These are phyloP conservation scores for Starmerella vitae DNA, from an alignment of 805 yeast genomes.

Conservation along the genomic window DNA sequence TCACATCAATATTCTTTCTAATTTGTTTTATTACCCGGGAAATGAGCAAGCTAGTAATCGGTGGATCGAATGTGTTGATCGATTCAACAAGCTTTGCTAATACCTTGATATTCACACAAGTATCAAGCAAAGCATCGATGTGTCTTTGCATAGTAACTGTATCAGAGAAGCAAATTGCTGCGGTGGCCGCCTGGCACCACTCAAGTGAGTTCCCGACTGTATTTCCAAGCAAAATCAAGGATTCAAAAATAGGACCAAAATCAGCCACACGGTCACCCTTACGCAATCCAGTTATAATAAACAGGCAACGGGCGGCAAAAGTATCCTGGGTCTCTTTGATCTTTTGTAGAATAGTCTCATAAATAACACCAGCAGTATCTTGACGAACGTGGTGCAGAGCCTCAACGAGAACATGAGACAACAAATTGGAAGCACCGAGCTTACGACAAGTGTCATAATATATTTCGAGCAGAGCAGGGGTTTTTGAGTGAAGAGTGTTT, in stretches of 20 bases:
- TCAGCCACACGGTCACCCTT: conserved; percentile 29
- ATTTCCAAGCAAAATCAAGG: neutral
- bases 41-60: neutral
- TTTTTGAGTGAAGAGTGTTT: conserved; percentile 62
- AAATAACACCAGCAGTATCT: conserved; percentile 24
- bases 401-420: conserved; percentile 18
- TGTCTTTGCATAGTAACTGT: conserved; percentile 8
- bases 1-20: neutral
- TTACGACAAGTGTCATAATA: conserved; percentile 13
- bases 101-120: neutral
- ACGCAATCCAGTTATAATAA: conserved; percentile 26
- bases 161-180: conserved; percentile 14
- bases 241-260: conserved; percentile 22
- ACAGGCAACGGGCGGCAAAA: conserved; percentile 16
- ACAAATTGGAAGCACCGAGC: neutral
- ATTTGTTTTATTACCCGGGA: neutral
- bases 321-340: neutral
- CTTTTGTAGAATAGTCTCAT: conserved; percentile 11
- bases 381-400: conserved; percentile 25
- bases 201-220: neutral
- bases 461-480: conserved; percentile 34
- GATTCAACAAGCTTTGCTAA: neutral
- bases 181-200: conserved; percentile 15
- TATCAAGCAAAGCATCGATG: neutral
- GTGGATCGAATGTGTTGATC: neutral